phyloP scores from a whole-genome alignment of 345 rosid genomes.

The Citrus cavaleriei region DNA sequence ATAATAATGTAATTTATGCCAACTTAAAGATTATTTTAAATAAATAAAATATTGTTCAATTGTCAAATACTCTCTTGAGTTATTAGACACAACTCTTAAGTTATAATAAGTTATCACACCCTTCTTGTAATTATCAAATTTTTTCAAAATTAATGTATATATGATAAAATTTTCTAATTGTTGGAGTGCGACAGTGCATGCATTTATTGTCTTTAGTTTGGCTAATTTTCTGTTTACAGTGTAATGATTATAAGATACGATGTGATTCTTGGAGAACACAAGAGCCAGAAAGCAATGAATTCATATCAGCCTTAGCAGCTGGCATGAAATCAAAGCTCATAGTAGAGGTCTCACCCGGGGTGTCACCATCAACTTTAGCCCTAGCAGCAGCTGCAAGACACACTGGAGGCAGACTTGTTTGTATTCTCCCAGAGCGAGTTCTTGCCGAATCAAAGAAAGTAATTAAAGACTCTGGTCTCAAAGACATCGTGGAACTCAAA shows the following conservation, averaged over 20 bases:
- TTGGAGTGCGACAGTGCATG: too few species aligned
- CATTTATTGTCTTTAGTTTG: too few species aligned
- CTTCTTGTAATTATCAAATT: too few species aligned
- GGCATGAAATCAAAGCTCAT: conserved; percentile 41
- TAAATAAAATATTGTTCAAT: too few species aligned
- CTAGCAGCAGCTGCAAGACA: conserved; percentile 52
- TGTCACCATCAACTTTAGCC: conserved; percentile 41
- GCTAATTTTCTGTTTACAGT: conserved; percentile 10
- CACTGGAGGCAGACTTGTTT: conserved; percentile 38
- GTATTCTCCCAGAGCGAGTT: conserved; percentile 38
- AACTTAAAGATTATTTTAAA: too few species aligned
- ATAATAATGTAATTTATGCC: too few species aligned
- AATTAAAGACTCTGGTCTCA: conserved; percentile 32
- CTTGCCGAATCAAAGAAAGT: conserved; percentile 26
- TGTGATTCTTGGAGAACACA: conserved; percentile 16
- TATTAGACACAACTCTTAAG: too few species aligned
- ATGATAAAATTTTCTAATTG: too few species aligned
- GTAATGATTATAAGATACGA: conserved; percentile 18
- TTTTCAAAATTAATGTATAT: too few species aligned
- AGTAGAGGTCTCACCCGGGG: conserved; percentile 36
- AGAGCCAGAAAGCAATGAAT: conserved; percentile 44
- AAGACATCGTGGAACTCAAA: conserved; percentile 36
- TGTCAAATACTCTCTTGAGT: too few species aligned
- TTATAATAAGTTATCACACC: too few species aligned
- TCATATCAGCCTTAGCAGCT: conserved; percentile 55